Conservation (phyloP, 2,329 filamentous ascomycete species). For the Septoria linicola region DNA sequence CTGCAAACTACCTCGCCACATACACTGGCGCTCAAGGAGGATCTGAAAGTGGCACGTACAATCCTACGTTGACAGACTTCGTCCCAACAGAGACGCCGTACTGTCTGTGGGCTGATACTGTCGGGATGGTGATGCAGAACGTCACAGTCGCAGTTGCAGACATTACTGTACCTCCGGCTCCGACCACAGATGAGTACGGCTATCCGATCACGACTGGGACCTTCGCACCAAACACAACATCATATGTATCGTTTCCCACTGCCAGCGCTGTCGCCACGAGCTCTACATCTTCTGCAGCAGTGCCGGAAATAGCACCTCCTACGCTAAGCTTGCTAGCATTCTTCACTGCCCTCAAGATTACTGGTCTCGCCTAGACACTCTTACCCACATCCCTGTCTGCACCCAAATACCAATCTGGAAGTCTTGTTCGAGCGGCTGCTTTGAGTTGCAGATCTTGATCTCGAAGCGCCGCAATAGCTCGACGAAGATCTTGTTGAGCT, state of each 20-base stretch:
- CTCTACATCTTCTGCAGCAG: background rate
- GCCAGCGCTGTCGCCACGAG: background rate
- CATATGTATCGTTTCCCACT: background rate
- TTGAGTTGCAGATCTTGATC: conserved; percentile 9
- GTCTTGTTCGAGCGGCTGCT: conserved; percentile 9
- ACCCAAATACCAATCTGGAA: conserved; percentile 13
- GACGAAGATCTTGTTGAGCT: conserved; percentile 29
- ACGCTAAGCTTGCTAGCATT: background rate
- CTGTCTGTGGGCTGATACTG: conserved; percentile 26
- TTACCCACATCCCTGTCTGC: conserved; percentile 19
- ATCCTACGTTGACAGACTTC: conserved; percentile 16
- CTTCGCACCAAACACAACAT: background rate
- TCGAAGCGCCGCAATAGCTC: conserved; percentile 13
- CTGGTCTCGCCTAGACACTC: conserved; percentile 1
- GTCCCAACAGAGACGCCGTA: conserved; percentile 19
- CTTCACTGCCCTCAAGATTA: background rate
- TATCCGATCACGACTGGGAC: conserved; percentile 5
- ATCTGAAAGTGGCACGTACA: background rate
- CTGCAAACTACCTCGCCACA: conserved; percentile 18
- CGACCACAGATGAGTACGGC: conserved; percentile 3
- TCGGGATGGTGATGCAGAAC: conserved; percentile 19
- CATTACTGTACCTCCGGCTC: conserved; percentile 6
- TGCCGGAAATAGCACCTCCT: background rate
- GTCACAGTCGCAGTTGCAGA: conserved; percentile 23
- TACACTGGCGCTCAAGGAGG: conserved; percentile 18